phyloP scores from a whole-genome alignment of 139 green algal genomes.

The Zygnema circumcarinatum region DNA sequence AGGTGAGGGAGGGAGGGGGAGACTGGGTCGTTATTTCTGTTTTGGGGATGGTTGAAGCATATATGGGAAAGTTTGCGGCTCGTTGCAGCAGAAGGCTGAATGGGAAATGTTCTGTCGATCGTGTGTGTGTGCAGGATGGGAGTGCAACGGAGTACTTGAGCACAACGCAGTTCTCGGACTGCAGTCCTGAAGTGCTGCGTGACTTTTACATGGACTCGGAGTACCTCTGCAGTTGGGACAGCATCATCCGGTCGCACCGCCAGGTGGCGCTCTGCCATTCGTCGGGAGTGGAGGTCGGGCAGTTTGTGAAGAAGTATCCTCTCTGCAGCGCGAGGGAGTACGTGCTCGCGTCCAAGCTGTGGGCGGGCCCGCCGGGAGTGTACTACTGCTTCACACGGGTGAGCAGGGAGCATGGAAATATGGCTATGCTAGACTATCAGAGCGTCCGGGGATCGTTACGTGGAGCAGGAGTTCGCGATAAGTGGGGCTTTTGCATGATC shows the following conservation, averaged over 20 bases:
- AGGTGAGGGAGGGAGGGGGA: not conserved
- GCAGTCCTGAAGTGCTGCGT: slow-evolving; percentile 21
- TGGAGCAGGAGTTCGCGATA: not conserved
- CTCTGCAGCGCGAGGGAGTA: slow-evolving; percentile 45
- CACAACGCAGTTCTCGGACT: slow-evolving; percentile 27
- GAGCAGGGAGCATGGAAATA: not conserved
- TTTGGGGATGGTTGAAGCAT: too few relatives aligned
- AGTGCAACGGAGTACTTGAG: slow-evolving; percentile 44
- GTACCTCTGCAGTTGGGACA: slow-evolving; percentile 27
- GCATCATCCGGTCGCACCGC: slow-evolving; percentile 4
- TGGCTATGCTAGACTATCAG: not conserved
- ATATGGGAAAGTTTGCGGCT: too few relatives aligned
- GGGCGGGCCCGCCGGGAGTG: not conserved
- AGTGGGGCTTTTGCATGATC: not conserved
- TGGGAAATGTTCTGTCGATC: too few relatives aligned
- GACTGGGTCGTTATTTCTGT: too few relatives aligned
- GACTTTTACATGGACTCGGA: slow-evolving; percentile 51
- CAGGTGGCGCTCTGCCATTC: slow-evolving; percentile 25
- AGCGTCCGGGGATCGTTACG: not conserved
- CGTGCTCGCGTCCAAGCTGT: slow-evolving; percentile 50
- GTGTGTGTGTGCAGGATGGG: slow-evolving; percentile 17
- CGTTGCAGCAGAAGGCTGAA: too few relatives aligned
- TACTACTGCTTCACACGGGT: slow-evolving; percentile 54
- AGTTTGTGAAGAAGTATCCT: slow-evolving; percentile 56
- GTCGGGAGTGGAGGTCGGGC: slow-evolving; percentile 26